Conservation (phyloP, 371 early-diverging fungal species). For the Thermomucor indicae-seudaticae region DNA sequence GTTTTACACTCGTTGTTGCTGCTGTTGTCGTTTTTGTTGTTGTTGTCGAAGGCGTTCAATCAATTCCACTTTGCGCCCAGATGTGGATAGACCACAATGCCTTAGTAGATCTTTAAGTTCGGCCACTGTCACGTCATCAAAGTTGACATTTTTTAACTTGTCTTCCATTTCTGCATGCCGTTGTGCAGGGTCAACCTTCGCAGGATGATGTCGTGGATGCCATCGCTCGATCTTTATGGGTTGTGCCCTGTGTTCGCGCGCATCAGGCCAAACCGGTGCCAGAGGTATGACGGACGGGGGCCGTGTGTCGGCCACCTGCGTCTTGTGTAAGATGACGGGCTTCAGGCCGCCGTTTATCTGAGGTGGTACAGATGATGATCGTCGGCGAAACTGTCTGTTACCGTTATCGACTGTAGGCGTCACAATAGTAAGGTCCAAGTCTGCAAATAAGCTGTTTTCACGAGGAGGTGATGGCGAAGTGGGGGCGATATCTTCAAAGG, state of each 20-base stretch:
- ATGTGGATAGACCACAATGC: constrained; percentile 20
- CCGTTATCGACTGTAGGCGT: not conserved
- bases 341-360: not conserved
- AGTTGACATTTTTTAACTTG: constrained; percentile 51
- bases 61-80: constrained; percentile 52
- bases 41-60: constrained; percentile 13
- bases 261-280: too few relatives aligned
- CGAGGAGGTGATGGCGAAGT: not conserved
- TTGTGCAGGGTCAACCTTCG: constrained; percentile 1
- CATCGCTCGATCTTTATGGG: constrained; percentile 10
- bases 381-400: not conserved
- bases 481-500: not conserved
- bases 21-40: not conserved
- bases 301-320: constrained; percentile 2
- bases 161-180: constrained; percentile 43
- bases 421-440: not conserved
- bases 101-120: constrained; percentile 68
- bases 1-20: not conserved
- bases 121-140: constrained; percentile 64
- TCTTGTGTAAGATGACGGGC: too few relatives aligned
- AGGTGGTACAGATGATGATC: constrained; percentile 9
- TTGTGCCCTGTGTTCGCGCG: too few relatives aligned
- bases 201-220: constrained; percentile 1
- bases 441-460: not conserved
- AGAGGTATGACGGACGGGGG: not conserved